These are phyloP conservation scores for Diplodia seriata DNA, from an alignment of 2,329 filamentous ascomycete genomes.

Conservation along the genomic window DNA sequence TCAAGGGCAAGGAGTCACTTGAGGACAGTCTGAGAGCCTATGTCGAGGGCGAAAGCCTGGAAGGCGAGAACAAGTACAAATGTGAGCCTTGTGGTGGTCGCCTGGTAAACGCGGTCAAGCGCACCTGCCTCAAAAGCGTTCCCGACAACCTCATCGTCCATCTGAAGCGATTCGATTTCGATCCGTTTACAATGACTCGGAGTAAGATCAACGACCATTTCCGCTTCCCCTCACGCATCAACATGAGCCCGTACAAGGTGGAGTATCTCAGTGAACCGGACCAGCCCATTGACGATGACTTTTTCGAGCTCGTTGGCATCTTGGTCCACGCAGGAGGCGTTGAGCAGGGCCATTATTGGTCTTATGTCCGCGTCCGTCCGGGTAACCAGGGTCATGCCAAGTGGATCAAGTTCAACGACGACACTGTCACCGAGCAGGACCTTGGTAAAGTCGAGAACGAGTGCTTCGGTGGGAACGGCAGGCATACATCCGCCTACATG, in stretches of 20 bases:
- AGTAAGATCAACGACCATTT: slow-evolving; percentile 97
- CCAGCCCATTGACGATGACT: slow-evolving; percentile 66
- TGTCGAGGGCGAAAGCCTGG: slow-evolving; percentile 94
- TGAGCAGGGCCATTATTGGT: slow-evolving; percentile 96
- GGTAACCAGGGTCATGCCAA: slow-evolving; percentile 54
- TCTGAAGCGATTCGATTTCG: slow-evolving; percentile 86
- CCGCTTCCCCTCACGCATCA: slow-evolving; percentile 80
- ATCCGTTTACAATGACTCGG: slow-evolving; percentile 75
- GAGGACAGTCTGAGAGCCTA: slow-evolving; percentile 93
- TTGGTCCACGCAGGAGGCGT: slow-evolving; percentile 92
- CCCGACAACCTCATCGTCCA: slow-evolving; percentile 96
- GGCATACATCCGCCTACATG: slow-evolving; percentile 78
- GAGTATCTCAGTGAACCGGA: slow-evolving; percentile 74
- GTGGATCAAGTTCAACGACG: slow-evolving; percentile 96
- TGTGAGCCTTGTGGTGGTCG: slow-evolving; percentile 88
- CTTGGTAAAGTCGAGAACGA: slow-evolving; percentile 74
- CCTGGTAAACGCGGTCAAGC: slow-evolving; percentile 87
- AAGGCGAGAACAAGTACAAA: slow-evolving; percentile 98
- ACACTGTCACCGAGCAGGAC: slow-evolving; percentile 79
- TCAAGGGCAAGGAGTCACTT: slow-evolving; percentile 85
- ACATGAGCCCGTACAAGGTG: slow-evolving; percentile 91
- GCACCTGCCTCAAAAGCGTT: slow-evolving; percentile 88
- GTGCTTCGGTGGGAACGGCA: slow-evolving; percentile 44
- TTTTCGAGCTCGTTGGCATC: slow-evolving; percentile 93
- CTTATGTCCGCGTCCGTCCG: slow-evolving; percentile 84